A percentile compares a stretch with the other conserved stretches of the same genome.
Conservation (phyloP, 306 rosid genomes). For the Vigna angularis region DNA sequence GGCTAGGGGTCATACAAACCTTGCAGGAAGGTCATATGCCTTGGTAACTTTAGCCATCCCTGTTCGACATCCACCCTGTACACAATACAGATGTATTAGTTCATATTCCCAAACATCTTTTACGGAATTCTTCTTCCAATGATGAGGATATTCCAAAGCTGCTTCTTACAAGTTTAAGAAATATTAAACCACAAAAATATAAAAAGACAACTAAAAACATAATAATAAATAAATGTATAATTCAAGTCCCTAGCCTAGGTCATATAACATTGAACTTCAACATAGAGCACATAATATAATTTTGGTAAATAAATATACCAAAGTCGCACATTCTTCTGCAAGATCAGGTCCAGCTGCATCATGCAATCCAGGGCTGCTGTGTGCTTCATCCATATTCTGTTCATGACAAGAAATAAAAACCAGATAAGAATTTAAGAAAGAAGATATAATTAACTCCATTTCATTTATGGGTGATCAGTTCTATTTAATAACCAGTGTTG, state of each 20-base stretch:
- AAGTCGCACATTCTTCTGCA: slow-evolving; percentile 88
- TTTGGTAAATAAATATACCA: slow-evolving; percentile 62
- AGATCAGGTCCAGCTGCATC: slow-evolving; percentile 99
- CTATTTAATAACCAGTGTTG: slow-evolving; percentile 28
- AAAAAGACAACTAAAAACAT: slow-evolving; percentile 4
- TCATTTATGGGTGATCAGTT: slow-evolving; percentile 17
- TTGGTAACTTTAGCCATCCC: slow-evolving; percentile 98
- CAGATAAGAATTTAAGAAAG: slow-evolving; percentile 39
- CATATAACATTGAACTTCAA: slow-evolving; percentile 8
- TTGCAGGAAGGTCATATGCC: slow-evolving; percentile 96
- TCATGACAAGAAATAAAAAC: slow-evolving; percentile 40
- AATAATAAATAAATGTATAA: slow-evolving; percentile 22
- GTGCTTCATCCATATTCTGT: slow-evolving; percentile 96
- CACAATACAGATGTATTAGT: slow-evolving; percentile 46
- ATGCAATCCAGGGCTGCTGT: slow-evolving; percentile 94
- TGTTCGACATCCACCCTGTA: slow-evolving; percentile 97
- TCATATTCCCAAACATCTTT: slow-evolving; percentile 7
- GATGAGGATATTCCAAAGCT: slow-evolving; percentile 29
- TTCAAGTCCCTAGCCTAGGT: slow-evolving; percentile 34
- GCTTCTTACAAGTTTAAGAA: slow-evolving; percentile 20
- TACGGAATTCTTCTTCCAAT: slow-evolving; percentile 31
- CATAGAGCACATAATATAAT: slow-evolving; percentile 21
- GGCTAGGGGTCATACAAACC: slow-evolving; percentile 58
- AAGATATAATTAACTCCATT: slow-evolving; percentile 19
- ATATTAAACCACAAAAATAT: slow-evolving; percentile 33